These are phyloP conservation scores for Papiliotrema flavescens DNA, from an alignment of 1,284 basidiomycete genomes.

Conservation along the genomic window DNA sequence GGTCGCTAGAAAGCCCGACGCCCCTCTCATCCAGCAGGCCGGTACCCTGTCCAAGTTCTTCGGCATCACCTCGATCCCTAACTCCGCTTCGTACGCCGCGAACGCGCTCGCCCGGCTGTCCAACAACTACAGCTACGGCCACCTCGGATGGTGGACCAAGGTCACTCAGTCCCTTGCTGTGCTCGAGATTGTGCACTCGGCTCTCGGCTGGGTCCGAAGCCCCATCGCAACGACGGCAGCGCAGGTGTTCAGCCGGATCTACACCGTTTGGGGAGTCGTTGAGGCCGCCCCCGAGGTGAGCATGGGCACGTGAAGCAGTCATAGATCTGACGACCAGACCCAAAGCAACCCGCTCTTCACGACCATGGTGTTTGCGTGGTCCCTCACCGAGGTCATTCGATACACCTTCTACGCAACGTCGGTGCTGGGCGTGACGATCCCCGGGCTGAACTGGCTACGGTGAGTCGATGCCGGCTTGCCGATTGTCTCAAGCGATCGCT, in stretches of 20 bases:
- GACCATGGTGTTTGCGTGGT: slow-evolving; percentile 92
- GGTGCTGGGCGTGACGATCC: slow-evolving; percentile 56
- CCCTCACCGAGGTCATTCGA: slow-evolving; percentile 83
- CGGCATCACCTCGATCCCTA: slow-evolving; percentile 3
- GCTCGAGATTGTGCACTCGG: slow-evolving; percentile 77
- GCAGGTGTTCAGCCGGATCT: slow-evolving; percentile 83
- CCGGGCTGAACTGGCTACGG: slow-evolving; percentile 51
- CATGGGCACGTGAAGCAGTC: not conserved
- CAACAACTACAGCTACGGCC: slow-evolving; percentile 45
- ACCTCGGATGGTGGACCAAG: slow-evolving; percentile 62
- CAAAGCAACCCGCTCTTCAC: slow-evolving; percentile 76
- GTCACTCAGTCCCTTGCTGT: slow-evolving; percentile 76
- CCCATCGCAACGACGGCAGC: slow-evolving; percentile 74
- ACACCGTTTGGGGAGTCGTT: slow-evolving; percentile 81
- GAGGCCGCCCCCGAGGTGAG: slow-evolving; percentile 54
- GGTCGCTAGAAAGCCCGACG: slow-evolving; percentile 6
- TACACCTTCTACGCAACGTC: slow-evolving; percentile 83
- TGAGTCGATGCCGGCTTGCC: slow-evolving; percentile 52
- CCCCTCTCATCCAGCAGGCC: slow-evolving; percentile 2
- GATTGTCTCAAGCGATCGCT: slow-evolving; percentile 47
- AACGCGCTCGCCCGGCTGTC: slow-evolving; percentile 56
- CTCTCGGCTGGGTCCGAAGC: slow-evolving; percentile 77
- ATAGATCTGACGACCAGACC: slow-evolving; percentile 53
- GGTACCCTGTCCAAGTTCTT: not conserved
- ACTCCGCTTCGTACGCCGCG: slow-evolving; percentile 10